Conservation (phyloP, 2,329 filamentous ascomycete genomes). For the Chrysosporium keratinophilum region DNA sequence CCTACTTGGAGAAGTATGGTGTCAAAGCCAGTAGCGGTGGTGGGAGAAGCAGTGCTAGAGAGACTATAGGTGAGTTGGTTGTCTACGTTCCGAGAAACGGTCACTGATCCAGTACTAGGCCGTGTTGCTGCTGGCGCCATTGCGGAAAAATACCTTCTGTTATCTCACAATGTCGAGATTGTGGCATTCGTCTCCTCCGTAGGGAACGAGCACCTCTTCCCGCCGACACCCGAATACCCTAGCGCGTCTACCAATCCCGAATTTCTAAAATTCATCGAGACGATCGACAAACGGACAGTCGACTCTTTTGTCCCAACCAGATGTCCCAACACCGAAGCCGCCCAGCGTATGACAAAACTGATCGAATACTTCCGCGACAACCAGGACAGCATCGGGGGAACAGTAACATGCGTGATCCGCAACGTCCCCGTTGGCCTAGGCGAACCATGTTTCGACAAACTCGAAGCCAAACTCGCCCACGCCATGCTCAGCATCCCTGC, state of each 20-base stretch:
- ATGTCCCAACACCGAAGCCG: conserved; percentile 60
- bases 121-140: conserved; percentile 86
- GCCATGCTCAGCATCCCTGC: conserved; percentile 94
- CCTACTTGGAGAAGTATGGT: conserved; percentile 94
- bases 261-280: conserved; percentile 64
- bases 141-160: conserved; percentile 78
- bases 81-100: background rate
- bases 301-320: conserved; percentile 73
- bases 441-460: conserved; percentile 90
- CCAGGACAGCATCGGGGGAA: conserved; percentile 85
- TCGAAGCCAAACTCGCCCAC: conserved; percentile 82
- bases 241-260: conserved; percentile 62
- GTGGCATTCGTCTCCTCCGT: conserved; percentile 83
- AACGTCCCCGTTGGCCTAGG: conserved; percentile 77
- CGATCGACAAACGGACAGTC: conserved; percentile 63
- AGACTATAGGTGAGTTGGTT: conserved; percentile 63
- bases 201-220: conserved; percentile 67
- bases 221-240: conserved; percentile 57
- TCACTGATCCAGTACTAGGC: conserved; percentile 33
- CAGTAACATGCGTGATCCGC: conserved; percentile 84
- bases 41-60: conserved; percentile 79
- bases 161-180: conserved; percentile 79
- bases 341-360: conserved; percentile 62
- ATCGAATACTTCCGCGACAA: conserved; percentile 69
- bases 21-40: conserved; percentile 85